Conservation (phyloP, 148 eudicot genomes). For the Camellia lanceoleosa region DNA sequence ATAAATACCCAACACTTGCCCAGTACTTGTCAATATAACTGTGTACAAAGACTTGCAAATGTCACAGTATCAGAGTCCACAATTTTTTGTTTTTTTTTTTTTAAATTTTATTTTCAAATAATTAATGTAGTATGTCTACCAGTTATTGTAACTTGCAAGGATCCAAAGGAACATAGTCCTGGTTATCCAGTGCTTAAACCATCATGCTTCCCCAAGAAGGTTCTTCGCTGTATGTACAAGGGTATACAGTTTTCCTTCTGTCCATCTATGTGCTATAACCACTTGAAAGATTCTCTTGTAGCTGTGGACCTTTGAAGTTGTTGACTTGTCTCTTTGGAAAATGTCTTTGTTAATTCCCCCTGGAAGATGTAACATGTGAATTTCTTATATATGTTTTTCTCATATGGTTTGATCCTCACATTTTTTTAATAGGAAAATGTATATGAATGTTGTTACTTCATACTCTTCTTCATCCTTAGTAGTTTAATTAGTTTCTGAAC, state of each 20-base stretch:
- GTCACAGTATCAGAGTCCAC: neutral
- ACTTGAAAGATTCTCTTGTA: constrained; percentile 3
- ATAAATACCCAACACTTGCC: neutral
- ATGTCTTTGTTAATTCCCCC: neutral
- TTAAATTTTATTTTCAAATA: neutral
- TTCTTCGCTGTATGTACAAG: neutral
- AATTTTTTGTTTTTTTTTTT: too few species aligned
- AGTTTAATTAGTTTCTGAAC: constrained; percentile 9
- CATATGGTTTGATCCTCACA: neutral
- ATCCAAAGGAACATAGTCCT: neutral
- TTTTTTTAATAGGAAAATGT: neutral
- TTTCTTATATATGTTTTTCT: constrained; percentile 3
- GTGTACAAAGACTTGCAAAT: neutral
- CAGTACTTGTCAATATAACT: neutral
- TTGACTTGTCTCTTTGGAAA: neutral
- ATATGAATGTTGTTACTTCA: neutral
- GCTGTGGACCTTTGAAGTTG: neutral
- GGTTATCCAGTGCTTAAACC: neutral
- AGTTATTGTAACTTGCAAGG: neutral
- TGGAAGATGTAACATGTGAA: neutral
- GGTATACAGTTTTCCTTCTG: neutral
- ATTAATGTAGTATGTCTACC: neutral
- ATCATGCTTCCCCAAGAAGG: constrained; percentile 6
- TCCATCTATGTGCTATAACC: neutral
- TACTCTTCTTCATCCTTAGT: neutral